Percentiles rank a stretch among this genome's conserved stretches.
Conservation (phyloP, 768 basidiomycete species). For the Boletus edulis region DNA sequence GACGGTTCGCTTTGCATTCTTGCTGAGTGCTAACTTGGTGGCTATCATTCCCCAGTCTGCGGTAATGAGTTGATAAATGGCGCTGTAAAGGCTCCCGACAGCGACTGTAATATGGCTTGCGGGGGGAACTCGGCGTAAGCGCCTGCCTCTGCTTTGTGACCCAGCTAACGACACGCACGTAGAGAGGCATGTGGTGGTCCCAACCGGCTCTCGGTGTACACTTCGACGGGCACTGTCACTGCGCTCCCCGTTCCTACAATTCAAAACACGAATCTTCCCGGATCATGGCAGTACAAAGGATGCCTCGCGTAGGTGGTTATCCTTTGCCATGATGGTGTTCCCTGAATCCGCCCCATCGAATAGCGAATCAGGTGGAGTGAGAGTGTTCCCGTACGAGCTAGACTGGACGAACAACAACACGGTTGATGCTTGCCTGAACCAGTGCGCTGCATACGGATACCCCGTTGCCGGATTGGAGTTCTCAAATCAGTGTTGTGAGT, state of each 20-base stretch:
- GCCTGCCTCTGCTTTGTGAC: background rate
- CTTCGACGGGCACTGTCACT: conserved; percentile 47
- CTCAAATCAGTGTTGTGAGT: conserved; percentile 67
- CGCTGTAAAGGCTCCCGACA: conserved; percentile 47
- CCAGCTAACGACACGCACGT: background rate
- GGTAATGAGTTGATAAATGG: conserved; percentile 63
- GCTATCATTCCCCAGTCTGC: conserved; percentile 49
- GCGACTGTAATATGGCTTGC: conserved; percentile 72
- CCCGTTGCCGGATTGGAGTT: conserved; percentile 69
- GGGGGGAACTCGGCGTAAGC: conserved; percentile 63
- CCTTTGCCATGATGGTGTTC: background rate
- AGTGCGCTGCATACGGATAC: conserved; percentile 71
- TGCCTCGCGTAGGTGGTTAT: conserved; percentile 54
- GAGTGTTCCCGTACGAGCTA: conserved; percentile 61
- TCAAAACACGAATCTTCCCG: conserved; percentile 57
- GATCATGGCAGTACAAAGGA: conserved; percentile 61
- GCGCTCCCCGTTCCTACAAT: conserved; percentile 57
- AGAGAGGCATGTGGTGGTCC: conserved; percentile 74
- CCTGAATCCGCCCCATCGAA: background rate
- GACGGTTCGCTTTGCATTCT: conserved; percentile 43
- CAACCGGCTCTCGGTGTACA: conserved; percentile 69
- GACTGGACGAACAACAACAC: conserved; percentile 61
- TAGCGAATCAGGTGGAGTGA: conserved; percentile 48
- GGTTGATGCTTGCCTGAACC: conserved; percentile 59
- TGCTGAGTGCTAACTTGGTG: background rate